Conservation (phyloP, 2,329 filamentous ascomycete species). For the Neocucurbitaria cava region DNA sequence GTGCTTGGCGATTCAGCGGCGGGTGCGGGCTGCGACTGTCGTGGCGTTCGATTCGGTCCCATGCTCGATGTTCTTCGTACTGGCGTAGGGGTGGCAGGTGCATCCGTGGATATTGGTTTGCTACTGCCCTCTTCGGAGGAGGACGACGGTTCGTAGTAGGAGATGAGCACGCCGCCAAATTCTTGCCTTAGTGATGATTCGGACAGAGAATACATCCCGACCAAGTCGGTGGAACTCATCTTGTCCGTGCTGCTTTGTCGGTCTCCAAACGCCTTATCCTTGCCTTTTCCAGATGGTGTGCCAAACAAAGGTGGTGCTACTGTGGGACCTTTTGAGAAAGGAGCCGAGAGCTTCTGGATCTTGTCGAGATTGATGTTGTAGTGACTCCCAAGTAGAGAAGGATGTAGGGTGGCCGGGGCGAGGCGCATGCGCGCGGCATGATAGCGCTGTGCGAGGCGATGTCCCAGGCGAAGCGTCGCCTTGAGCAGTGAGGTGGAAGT, state of each 20-base stretch:
- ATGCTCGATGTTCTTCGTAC: conserved; percentile 68
- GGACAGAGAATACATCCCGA: conserved; percentile 67
- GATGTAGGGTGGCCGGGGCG: conserved; percentile 69
- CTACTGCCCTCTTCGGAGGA: conserved; percentile 30
- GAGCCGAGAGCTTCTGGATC: conserved; percentile 80
- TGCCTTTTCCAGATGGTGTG: conserved; percentile 71
- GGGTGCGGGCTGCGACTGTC: conserved; percentile 52
- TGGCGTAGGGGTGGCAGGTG: conserved; percentile 77
- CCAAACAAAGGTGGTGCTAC: conserved; percentile 59
- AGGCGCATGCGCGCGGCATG: conserved; percentile 85
- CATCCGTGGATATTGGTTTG: conserved; percentile 37
- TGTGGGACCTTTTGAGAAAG: conserved; percentile 74
- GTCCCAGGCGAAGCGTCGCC: conserved; percentile 77
- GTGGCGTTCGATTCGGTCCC: conserved; percentile 59
- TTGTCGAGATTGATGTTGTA: conserved; percentile 77
- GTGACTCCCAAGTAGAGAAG: conserved; percentile 80
- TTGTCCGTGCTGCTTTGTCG: conserved; percentile 44
- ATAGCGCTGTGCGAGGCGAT: conserved; percentile 90
- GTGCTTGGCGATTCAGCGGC: conserved; percentile 61
- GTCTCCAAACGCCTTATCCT: conserved; percentile 69
- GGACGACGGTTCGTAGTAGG: conserved; percentile 71
- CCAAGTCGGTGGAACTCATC: conserved; percentile 68
- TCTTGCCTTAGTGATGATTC: conserved; percentile 67
- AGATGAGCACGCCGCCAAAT: conserved; percentile 81
- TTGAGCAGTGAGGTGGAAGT: conserved; percentile 81